Evolutionary conservation across 202 grass and related monocot genomes (phyloP), one percentile per base, ranked within the genome.

Genomic region (Elaeis oleifera): DNA sequence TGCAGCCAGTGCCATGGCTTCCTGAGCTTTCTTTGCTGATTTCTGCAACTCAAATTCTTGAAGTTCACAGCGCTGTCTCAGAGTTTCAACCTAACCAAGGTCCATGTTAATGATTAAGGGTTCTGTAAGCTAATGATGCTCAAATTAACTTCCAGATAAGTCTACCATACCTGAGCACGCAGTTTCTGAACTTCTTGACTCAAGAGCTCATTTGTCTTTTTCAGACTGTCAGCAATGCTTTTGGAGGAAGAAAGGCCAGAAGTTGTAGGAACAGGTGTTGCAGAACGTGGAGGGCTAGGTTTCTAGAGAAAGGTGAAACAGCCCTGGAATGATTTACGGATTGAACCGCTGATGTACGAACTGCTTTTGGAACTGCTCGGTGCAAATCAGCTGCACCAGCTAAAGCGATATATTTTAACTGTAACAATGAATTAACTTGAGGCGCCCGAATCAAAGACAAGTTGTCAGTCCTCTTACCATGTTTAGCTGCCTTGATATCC

Each of bases 281-380:
- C 82, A 54, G 91, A 90, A 55, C 81, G 78, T 68, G 87, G 87
- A 61, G 91, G 91, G 53, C 81, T 90, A 44, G 81, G 77, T 67
- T 72, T 51, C 87, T 80, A 72, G 87, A 88, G 54, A 96, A 96
- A 53, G 91, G 87, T 44, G 91, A 88, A 84, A 96, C 91, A 27
- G 91, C 87, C 73, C 91, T 90, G 68, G 90, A 95, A 76, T 65
- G 69, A 48, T 83, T 75, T 54, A 90, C 81, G 27, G 87, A 87
- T 50, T 74, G 77, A 52, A 60, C 71, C 60, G 79, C 67, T 36
- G 76, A 78, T 70, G 74, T 84, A 8, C 60, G 71, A 5, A 79
- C 81, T 55, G 73, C 76, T 72, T 72, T 96, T 3, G 84, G 82
- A 76, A 48, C 72, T 60, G 72, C 17, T 79, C 32, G 77, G 64